Conservation (phyloP, 352 stramenopile genomes). For the Elongisporangium undulatum region DNA sequence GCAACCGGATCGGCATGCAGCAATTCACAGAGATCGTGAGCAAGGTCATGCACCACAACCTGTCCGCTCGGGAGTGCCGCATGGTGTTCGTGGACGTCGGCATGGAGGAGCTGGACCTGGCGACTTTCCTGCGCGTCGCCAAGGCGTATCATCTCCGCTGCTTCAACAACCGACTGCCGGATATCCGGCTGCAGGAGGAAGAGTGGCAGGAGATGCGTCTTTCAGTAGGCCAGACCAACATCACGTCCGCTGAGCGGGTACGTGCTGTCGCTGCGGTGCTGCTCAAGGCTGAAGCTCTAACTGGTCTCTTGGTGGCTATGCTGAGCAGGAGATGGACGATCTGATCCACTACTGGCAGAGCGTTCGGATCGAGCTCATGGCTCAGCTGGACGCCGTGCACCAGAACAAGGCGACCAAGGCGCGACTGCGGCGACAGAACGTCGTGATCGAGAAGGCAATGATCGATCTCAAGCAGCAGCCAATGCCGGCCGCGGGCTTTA, state of each 20-base stretch:
- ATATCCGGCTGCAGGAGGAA: constrained; percentile 39
- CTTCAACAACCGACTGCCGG: constrained; percentile 43
- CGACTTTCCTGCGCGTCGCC: constrained; percentile 50
- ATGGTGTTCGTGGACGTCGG: constrained; percentile 65
- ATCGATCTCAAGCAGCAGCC: constrained; percentile 22
- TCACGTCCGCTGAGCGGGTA: constrained; percentile 39
- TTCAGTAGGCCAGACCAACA: constrained; percentile 47
- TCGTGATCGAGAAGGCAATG: constrained; percentile 52
- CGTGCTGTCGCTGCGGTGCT: not conserved
- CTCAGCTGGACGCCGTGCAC: constrained; percentile 51
- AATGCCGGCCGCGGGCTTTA: not conserved
- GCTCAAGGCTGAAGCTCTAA: not conserved
- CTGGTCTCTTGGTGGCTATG: not conserved
- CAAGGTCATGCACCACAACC: constrained; percentile 39
- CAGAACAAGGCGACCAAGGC: constrained; percentile 63
- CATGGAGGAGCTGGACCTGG: constrained; percentile 50
- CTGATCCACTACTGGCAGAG: constrained; percentile 56
- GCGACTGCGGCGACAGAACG: constrained; percentile 47
- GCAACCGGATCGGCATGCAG: constrained; percentile 53
- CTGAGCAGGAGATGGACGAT: constrained; percentile 51
- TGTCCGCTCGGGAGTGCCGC: constrained; percentile 48
- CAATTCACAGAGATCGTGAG: constrained; percentile 73
- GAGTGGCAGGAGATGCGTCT: constrained; percentile 45
- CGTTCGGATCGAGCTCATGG: constrained; percentile 36
- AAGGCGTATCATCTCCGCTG: constrained; percentile 52